Conservation (phyloP, 352 stramenopile genomes). For the Blastocystis sp. region DNA sequence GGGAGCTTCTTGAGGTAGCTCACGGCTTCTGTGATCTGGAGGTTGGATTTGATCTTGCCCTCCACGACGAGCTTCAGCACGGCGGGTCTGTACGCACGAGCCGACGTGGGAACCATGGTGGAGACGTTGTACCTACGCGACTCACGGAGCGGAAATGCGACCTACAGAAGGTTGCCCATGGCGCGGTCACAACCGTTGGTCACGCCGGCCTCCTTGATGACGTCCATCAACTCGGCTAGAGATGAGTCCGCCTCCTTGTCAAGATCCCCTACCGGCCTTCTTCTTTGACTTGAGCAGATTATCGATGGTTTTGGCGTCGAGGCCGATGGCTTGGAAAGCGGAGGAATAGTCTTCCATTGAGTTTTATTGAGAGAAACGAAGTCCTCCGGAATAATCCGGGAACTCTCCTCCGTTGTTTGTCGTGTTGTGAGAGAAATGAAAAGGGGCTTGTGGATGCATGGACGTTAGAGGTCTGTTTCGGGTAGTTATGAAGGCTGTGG, state of each 20-base stretch:
- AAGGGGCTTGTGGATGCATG: too few relatives aligned
- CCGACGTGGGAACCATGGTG: conserved; percentile 42
- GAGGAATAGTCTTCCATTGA: conserved; percentile 47
- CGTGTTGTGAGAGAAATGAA: not conserved
- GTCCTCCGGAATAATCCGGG: conserved; percentile 20
- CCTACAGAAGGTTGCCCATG: conserved; percentile 62
- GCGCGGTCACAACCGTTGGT: conserved; percentile 48
- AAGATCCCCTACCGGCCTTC: conserved; percentile 64
- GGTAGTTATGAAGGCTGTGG: not conserved
- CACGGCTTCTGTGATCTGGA: conserved; percentile 51
- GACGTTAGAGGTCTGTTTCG: too few relatives aligned
- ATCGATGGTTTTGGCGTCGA: conserved; percentile 65
- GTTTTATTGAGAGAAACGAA: not conserved
- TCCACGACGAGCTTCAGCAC: conserved; percentile 53
- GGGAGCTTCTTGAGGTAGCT: conserved; percentile 56
- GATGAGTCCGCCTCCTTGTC: not conserved
- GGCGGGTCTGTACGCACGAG: conserved; percentile 30
- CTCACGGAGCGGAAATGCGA: not conserved
- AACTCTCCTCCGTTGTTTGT: not conserved
- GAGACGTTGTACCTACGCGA: conserved; percentile 48
- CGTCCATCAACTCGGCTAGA: conserved; percentile 55
- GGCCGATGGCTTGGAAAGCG: conserved; percentile 54
- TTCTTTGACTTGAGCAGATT: conserved; percentile 69
- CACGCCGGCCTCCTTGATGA: conserved; percentile 64
- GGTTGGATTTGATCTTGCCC: conserved; percentile 64